These are phyloP conservation scores for Paramecium tetraurelia DNA, from an alignment of 73 alveolate genomes.

Conservation along the genomic window DNA sequence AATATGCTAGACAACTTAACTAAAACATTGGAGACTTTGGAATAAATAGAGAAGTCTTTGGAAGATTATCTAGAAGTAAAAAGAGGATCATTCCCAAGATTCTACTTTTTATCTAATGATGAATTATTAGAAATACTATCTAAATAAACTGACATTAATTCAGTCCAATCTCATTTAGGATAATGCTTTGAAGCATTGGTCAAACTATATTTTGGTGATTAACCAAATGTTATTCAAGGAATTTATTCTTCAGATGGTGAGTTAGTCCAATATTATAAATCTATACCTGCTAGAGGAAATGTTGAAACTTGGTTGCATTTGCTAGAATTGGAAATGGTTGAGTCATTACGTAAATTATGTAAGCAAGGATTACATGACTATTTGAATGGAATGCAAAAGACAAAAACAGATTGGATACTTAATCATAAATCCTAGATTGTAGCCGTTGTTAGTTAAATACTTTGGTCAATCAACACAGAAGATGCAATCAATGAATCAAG, in stretches of 20 bases:
- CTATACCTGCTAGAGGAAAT: slow-evolving; percentile 83
- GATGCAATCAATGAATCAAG: slow-evolving; percentile 78
- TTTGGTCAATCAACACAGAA: slow-evolving; percentile 91
- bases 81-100: slow-evolving; percentile 97
- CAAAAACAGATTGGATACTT: slow-evolving; percentile 92
- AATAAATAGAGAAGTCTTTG: slow-evolving; percentile 62
- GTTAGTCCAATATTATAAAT: slow-evolving; percentile 65
- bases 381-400: slow-evolving; percentile 69
- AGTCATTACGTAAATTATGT: slow-evolving; percentile 86
- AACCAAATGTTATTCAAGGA: slow-evolving; percentile 54
- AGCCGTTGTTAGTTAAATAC: slow-evolving; percentile 89
- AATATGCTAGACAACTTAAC: slow-evolving; percentile 77
- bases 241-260: slow-evolving; percentile 87
- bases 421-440: slow-evolving; percentile 94
- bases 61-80: slow-evolving; percentile 91
- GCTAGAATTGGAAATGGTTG: slow-evolving; percentile 93
- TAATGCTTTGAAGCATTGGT: slow-evolving; percentile 85
- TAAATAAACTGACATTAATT: slow-evolving; percentile 87
- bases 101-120: slow-evolving; percentile 98
- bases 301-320: slow-evolving; percentile 95
- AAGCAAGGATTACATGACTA: slow-evolving; percentile 83
- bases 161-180: slow-evolving; percentile 87
- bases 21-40: slow-evolving; percentile 79
- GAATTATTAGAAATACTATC: slow-evolving; percentile 98
- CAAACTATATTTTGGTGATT: slow-evolving; percentile 75